Conservation (phyloP, 176 grass and related monocot genomes). For the Oryza nivara region DNA sequence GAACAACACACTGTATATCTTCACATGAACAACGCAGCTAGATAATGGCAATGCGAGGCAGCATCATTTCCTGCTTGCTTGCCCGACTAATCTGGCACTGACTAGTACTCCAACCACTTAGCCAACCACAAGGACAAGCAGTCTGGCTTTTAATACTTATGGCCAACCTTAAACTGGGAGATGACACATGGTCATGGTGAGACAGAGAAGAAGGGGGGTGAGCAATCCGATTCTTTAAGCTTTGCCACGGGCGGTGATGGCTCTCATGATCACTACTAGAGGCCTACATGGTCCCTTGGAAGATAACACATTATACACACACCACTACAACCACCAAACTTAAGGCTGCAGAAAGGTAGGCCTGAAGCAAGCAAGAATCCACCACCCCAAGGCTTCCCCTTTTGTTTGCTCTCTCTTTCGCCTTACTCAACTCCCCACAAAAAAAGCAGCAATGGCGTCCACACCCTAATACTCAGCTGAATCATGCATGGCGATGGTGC, state of each 20-base stretch:
- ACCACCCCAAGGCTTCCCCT: conserved; percentile 40
- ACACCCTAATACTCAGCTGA: conserved; percentile 2
- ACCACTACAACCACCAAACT: conserved; percentile 94
- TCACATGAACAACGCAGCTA: conserved; percentile 56
- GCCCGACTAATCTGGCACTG: conserved; percentile 56
- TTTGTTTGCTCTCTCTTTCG: conserved; percentile 59
- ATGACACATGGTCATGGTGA: conserved; percentile 36
- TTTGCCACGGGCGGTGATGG: conserved; percentile 36
- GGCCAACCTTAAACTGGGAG: conserved; percentile 33
- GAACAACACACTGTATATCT: conserved; percentile 22
- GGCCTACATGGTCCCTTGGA: conserved; percentile 52
- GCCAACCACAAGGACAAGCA: conserved; percentile 38
- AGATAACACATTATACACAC: conserved; percentile 55
- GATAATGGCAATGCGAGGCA: conserved; percentile 49
- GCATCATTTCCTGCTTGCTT: conserved; percentile 40
- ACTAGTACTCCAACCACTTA: conserved; percentile 54
- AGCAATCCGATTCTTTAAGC: conserved; percentile 55
- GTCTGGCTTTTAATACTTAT: conserved; percentile 23
- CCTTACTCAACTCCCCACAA: conserved; percentile 56
- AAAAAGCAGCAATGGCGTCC: conserved; percentile 38
- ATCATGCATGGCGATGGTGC: conserved; percentile 54
- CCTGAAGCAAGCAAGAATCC: conserved; percentile 74
- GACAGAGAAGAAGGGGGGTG: not conserved
- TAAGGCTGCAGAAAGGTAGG: conserved; percentile 82
- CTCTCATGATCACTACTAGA: conserved; percentile 47